Conservation (phyloP, 108 stramenopile genomes). For the Aurantiochytrium sp. region DNA sequence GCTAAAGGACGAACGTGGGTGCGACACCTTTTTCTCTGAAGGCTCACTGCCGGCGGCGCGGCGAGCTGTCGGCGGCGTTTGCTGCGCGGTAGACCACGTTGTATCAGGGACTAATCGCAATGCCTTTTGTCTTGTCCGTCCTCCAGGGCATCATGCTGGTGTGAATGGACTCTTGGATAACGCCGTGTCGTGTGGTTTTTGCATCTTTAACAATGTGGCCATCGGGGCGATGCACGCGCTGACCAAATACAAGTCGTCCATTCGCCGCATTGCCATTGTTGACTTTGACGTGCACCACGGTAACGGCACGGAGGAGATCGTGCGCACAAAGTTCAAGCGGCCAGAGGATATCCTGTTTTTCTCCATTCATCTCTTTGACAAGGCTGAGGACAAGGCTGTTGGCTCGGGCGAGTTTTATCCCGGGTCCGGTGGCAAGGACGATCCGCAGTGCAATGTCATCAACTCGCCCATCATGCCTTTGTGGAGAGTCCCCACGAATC, state of each 20-base stretch:
- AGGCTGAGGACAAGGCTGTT: neutral
- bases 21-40: conserved; percentile 45
- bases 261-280: conserved; percentile 46
- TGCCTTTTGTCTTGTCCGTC: conserved; percentile 87
- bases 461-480: neutral
- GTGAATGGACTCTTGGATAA: conserved; percentile 55
- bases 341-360: conserved; percentile 35
- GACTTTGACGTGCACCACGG: conserved; percentile 61
- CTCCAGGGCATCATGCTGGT: conserved; percentile 98
- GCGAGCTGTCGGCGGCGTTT: conserved; percentile 60
- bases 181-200: conserved; percentile 81
- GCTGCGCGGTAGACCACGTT: conserved; percentile 44
- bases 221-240: conserved; percentile 94
- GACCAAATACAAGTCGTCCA: conserved; percentile 33
- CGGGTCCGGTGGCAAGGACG: conserved; percentile 23
- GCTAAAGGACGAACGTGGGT: conserved; percentile 7
- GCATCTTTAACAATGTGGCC: conserved; percentile 95
- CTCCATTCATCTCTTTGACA: conserved; percentile 43
- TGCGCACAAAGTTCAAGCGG: conserved; percentile 30
- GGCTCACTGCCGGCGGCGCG: conserved; percentile 61
- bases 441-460: neutral
- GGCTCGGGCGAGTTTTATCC: conserved; percentile 37
- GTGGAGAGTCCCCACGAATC: neutral
- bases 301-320: conserved; percentile 54
- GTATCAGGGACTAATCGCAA: conserved; percentile 35